Evolutionary conservation across 129 eudicot genomes (phyloP).

Genomic region (Arctium lappa): DNA sequence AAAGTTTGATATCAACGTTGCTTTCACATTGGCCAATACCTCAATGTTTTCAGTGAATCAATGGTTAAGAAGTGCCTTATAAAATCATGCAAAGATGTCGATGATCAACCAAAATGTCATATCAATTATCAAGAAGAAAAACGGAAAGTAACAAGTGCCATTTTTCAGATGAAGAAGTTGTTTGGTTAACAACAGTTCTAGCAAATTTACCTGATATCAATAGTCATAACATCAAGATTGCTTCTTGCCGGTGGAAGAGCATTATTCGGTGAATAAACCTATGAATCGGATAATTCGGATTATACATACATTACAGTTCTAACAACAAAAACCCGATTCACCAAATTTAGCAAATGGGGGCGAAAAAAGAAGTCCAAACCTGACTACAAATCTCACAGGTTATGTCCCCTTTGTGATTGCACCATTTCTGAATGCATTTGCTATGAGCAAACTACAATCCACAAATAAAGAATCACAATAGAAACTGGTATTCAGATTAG

Average conservation of each 20-base stretch:
- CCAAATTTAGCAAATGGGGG: neutral
- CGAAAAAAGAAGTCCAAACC: conserved; percentile 31
- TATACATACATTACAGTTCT: neutral
- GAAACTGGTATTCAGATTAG: neutral
- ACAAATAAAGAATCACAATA: neutral
- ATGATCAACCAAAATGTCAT: neutral
- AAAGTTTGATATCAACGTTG: too few species aligned
- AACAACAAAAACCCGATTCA: neutral
- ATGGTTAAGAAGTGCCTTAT: too few species aligned
- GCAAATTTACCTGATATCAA: conserved; percentile 58
- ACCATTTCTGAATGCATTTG: conserved; percentile 88
- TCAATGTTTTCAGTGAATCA: too few species aligned
- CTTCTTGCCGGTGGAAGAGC: conserved; percentile 54
- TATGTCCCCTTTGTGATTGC: conserved; percentile 77
- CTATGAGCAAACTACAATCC: conserved; percentile 78
- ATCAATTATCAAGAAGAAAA: neutral
- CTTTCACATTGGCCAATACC: too few species aligned
- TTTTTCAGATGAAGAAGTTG: neutral
- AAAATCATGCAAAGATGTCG: neutral
- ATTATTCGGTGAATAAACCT: conserved; percentile 70
- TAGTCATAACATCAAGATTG: conserved; percentile 58
- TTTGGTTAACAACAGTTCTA: neutral
- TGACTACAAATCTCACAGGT: conserved; percentile 85
- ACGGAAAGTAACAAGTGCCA: neutral
- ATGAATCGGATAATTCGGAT: neutral